Conservation (phyloP, 2,329 filamentous ascomycete species). For the Aspergillus sp. region DNA sequence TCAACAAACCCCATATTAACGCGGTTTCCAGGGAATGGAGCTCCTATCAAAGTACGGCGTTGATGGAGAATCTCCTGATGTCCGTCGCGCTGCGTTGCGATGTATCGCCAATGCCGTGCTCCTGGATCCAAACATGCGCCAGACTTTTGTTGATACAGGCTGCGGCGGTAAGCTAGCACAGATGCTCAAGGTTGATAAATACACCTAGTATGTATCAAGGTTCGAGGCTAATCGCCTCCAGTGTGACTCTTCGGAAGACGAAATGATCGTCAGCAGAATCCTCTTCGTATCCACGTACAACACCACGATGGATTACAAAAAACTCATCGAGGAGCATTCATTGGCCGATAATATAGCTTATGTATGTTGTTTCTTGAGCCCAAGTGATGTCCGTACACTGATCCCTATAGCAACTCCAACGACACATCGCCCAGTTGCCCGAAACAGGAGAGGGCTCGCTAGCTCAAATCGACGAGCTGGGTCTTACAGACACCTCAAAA, state of each 20-base stretch:
- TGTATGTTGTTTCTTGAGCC: constrained; percentile 24
- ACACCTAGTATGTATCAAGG: neutral
- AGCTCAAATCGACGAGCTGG: constrained; percentile 66
- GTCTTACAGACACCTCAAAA: constrained; percentile 79
- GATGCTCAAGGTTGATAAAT: constrained; percentile 58
- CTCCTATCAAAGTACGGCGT: constrained; percentile 73
- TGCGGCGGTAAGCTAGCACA: constrained; percentile 67
- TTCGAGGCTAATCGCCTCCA: constrained; percentile 19
- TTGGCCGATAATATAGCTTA: constrained; percentile 67
- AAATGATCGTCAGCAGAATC: constrained; percentile 79
- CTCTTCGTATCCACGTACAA: constrained; percentile 79
- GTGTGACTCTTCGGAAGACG: constrained; percentile 74
- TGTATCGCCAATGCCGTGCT: constrained; percentile 84
- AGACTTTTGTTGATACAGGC: constrained; percentile 70
- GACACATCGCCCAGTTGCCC: constrained; percentile 63
- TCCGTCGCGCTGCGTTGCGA: constrained; percentile 73
- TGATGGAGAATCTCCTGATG: constrained; percentile 59
- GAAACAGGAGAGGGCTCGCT: constrained; percentile 36
- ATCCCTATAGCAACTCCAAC: constrained; percentile 57
- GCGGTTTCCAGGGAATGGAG: constrained; percentile 64
- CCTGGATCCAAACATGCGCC: constrained; percentile 65
- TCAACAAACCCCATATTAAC: constrained; percentile 6
- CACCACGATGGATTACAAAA: constrained; percentile 64
- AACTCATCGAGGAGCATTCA: constrained; percentile 64
- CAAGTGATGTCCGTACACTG: constrained; percentile 12